phyloP scores from a whole-genome alignment of 768 basidiomycete genomes.

The Collybia mongolica region DNA sequence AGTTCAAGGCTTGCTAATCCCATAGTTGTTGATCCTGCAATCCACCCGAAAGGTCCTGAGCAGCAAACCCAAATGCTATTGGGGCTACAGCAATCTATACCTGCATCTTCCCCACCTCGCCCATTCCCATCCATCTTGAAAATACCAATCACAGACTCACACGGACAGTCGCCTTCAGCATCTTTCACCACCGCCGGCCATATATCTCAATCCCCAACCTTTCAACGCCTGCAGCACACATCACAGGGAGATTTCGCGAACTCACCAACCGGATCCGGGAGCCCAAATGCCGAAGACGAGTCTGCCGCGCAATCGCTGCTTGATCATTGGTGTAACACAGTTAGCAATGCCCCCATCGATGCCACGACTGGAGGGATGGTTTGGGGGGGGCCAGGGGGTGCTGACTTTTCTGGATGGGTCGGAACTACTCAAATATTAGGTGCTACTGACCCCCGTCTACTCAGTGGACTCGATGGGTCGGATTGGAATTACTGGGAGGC shows the following conservation, averaged over 20 bases:
- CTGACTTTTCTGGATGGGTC: constrained; percentile 61
- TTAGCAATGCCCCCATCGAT: constrained; percentile 64
- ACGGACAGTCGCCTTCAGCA: constrained; percentile 25
- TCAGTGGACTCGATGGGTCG: constrained; percentile 55
- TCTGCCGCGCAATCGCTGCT: constrained; percentile 73
- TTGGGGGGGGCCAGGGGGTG: constrained; percentile 59
- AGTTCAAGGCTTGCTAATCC: constrained; percentile 19
- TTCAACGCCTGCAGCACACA: constrained; percentile 61
- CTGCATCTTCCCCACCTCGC: constrained; percentile 30
- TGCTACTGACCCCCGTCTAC: constrained; percentile 41
- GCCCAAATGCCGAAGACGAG: constrained; percentile 74
- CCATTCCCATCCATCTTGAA: constrained; percentile 29
- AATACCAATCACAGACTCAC: constrained; percentile 19
- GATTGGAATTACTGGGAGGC: constrained; percentile 86
- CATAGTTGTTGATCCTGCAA: constrained; percentile 20
- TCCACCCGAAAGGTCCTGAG: constrained; percentile 24
- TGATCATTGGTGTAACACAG: constrained; percentile 85
- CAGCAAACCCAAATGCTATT: constrained; percentile 53
- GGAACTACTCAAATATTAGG: constrained; percentile 39
- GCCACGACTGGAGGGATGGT: constrained; percentile 47
- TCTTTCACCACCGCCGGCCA: constrained; percentile 22
- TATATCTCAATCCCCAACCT: constrained; percentile 48
- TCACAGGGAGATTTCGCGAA: constrained; percentile 41
- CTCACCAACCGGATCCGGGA: constrained; percentile 67
- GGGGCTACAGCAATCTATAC: constrained; percentile 40